Conservation (phyloP, 345 rosid genomes). For the Moricandia arvensis region DNA sequence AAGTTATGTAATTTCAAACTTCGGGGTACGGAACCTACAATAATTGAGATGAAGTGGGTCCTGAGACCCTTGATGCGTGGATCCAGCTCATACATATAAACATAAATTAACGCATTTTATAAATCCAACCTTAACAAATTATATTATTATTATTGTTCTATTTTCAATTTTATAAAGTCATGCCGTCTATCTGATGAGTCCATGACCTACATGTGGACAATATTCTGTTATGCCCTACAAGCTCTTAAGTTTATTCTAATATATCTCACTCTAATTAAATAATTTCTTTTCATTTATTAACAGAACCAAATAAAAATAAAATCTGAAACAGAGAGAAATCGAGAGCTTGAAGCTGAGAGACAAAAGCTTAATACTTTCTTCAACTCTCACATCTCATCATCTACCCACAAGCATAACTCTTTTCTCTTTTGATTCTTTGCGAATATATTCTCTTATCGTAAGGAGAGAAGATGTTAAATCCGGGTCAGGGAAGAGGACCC, state of each 20-base stretch:
- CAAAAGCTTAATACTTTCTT: slow-evolving; percentile 9
- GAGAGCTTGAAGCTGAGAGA: slow-evolving; percentile 40
- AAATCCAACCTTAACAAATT: slow-evolving; percentile 22
- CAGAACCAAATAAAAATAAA: background rate
- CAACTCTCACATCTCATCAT: slow-evolving; percentile 44
- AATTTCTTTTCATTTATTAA: no score
- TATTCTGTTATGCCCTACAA: no score
- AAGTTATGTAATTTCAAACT: background rate
- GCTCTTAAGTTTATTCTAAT: no score
- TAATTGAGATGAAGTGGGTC: slow-evolving; percentile 43
- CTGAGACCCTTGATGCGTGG: slow-evolving; percentile 57
- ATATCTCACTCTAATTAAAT: no score
- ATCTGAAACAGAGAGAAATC: slow-evolving; percentile 38
- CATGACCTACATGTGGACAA: slow-evolving; percentile 19
- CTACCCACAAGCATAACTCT: no score
- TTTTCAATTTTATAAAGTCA: background rate
- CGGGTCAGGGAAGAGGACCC: slow-evolving; percentile 40
- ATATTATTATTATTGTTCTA: background rate
- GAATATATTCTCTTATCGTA: no score
- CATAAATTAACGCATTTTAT: slow-evolving; percentile 16
- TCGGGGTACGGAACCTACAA: background rate
- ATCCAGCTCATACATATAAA: slow-evolving; percentile 65
- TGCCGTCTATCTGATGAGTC: background rate
- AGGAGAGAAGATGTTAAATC: slow-evolving; percentile 26
- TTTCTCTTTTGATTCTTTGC: no score